Conservation (phyloP, 192 early-diverging fungal species). For the Backusella tarrabulga region DNA sequence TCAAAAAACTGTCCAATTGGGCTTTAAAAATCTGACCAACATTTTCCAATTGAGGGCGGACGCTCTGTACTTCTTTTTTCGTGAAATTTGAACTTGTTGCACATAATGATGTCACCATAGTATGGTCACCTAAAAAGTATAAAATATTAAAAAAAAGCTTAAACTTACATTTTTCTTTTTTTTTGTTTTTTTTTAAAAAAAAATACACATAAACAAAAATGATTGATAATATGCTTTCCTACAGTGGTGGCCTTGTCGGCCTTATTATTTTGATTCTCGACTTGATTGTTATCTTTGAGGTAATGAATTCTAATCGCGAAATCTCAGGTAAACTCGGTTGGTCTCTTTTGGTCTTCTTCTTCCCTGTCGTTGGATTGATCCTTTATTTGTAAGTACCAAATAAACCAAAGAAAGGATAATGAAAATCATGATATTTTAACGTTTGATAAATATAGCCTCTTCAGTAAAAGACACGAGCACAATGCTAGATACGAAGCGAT, state of each 20-base stretch:
- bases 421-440: background rate
- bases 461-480: constrained; percentile 16
- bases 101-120: background rate
- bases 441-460: background rate
- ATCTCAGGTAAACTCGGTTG: constrained; percentile 52
- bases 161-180: background rate
- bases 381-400: constrained; percentile 58
- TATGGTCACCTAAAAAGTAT: background rate
- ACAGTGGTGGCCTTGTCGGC: constrained; percentile 35
- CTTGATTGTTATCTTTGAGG: constrained; percentile 57
- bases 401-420: background rate
- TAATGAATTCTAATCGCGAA: constrained; percentile 47
- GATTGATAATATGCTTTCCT: constrained; percentile 32
- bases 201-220: background rate
- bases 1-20: too few species aligned
- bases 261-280: constrained; percentile 53
- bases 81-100: background rate
- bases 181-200: background rate
- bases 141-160: background rate
- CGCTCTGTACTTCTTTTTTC: background rate
- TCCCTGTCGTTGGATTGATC: constrained; percentile 57
- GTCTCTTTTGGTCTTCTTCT: constrained; percentile 58
- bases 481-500: constrained; percentile 17
- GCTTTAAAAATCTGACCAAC: too few species aligned
- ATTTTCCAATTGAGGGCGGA: too few species aligned